Conservation (phyloP, 352 stramenopile genomes). For the Globisporangium splendens region DNA sequence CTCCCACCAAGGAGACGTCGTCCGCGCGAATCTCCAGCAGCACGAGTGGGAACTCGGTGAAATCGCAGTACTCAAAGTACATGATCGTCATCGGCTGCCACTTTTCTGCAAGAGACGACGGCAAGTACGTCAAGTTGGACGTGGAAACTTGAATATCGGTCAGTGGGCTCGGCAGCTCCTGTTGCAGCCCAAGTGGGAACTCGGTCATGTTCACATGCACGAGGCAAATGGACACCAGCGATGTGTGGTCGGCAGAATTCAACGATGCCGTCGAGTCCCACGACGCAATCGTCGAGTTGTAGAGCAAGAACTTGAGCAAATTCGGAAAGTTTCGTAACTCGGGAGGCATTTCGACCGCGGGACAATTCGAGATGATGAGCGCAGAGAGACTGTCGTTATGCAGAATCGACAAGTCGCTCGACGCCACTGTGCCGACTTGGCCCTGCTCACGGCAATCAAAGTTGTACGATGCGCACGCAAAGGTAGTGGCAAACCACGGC, state of each 20-base stretch:
- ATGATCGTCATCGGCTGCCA: slow-evolving; percentile 14
- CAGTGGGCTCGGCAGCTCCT: slow-evolving; percentile 7
- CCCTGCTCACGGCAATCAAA: slow-evolving; percentile 30
- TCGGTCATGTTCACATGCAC: slow-evolving; percentile 17
- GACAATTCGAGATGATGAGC: slow-evolving; percentile 31
- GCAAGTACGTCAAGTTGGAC: slow-evolving; percentile 14
- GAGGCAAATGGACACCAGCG: slow-evolving; percentile 13
- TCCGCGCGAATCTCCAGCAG: slow-evolving; percentile 14
- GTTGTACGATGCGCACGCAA: slow-evolving; percentile 30
- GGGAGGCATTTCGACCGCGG: slow-evolving; percentile 20
- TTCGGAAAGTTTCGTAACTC: slow-evolving; percentile 25
- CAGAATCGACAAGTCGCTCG: slow-evolving; percentile 17
- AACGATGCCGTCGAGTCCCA: slow-evolving; percentile 23
- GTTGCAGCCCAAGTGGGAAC: slow-evolving; percentile 13
- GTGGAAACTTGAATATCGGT: slow-evolving; percentile 14
- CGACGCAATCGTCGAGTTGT: slow-evolving; percentile 29
- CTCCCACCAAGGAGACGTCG: slow-evolving; percentile 18
- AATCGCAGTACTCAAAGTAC: slow-evolving; percentile 20
- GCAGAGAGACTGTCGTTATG: slow-evolving; percentile 20
- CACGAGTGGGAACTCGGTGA: slow-evolving; percentile 11
- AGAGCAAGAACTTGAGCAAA: slow-evolving; percentile 31
- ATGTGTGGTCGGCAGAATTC: slow-evolving; percentile 16
- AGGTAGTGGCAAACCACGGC: slow-evolving; percentile 27
- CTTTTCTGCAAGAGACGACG: neutral
- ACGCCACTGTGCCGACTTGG: slow-evolving; percentile 20